Evolutionary conservation across 805 yeast genomes (phyloP), one percentile per base, ranked within the genome.

Genomic region (Wickerhamomyces mucosus): DNA sequence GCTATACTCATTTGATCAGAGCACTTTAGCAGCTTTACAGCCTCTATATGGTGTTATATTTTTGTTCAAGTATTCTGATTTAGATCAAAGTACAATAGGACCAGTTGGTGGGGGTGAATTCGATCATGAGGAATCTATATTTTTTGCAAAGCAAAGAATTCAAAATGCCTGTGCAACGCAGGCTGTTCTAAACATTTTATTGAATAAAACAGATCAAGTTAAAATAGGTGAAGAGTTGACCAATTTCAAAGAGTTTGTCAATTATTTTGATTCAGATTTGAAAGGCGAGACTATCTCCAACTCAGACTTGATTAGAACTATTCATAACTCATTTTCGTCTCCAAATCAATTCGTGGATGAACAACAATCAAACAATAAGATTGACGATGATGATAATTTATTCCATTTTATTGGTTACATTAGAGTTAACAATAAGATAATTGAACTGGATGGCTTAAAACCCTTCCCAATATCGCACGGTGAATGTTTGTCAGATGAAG

Each of bases 131-230:
- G 39, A 43, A 8, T 45, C 50, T 9, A 59, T 77, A 2, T 75
- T 72, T 47, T 77, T 77, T 47, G 81, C 82, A 6, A 63, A 63
- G 28, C 84, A 77, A 46, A 69, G 69, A 18, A 72, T 75, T 33
- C 74, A 72, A 42, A 75, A 77, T 44, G 82, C 84, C 4, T 77
- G 84, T 51, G 84, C 78, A n/a, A 77, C 84, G 1, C 80, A 72
- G 44, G 84, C 83, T 1, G 76, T 77, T 15, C 56, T 77, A 35
- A 72, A 75, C 34, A 55, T 75, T 7, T 51, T 77, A 32, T 42
- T 77, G 36, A 72, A 72, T 44, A 56, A 21, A 16, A 31, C 61
- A 32, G 45, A 44, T 1, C 56, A 51, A 13, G 34, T 74, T 10
- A 61, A 61, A 2, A 33, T 75, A 4, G 83, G 84, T 1, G 51